A percentile compares a stretch with the other conserved stretches of the same genome.
Conservation (phyloP, 495 filamentous ascomycete species). For the Neurospora africana region DNA sequence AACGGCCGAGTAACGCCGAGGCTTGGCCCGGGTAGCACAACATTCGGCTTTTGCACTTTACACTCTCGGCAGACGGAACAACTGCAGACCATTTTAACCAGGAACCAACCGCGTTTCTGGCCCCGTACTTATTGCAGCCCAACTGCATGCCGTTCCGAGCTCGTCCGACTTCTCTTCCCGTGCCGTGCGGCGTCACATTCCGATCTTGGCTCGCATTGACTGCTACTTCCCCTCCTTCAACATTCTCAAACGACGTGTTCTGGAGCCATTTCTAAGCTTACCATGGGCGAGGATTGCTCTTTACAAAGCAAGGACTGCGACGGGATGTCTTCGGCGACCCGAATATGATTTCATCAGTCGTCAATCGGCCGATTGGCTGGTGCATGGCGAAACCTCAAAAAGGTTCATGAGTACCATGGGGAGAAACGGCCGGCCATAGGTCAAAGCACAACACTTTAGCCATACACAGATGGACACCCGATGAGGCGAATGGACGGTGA, state of each 20-base stretch:
- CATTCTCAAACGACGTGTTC: not conserved
- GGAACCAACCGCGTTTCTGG: not conserved
- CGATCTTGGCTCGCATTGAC: not conserved
- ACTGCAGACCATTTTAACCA: not conserved
- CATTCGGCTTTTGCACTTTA: not conserved
- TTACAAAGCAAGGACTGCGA: not conserved
- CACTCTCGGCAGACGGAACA: not conserved
- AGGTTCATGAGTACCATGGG: not conserved
- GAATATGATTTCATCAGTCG: not conserved
- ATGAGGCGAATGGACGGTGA: not conserved
- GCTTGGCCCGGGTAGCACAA: not conserved
- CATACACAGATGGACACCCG: not conserved
- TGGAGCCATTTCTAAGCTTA: not conserved
- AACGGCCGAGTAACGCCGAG: not conserved
- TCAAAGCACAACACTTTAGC: not conserved
- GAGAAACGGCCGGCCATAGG: not conserved
- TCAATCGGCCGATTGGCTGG: not conserved
- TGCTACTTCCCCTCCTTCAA: not conserved
- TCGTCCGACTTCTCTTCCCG: not conserved
- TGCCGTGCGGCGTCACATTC: not conserved
- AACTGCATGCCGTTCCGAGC: not conserved
- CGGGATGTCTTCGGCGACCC: not conserved
- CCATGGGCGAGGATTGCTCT: fast-evolving
- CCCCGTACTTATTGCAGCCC: not conserved
- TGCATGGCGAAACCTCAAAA: not conserved